These are phyloP conservation scores for Boletus barrowsii DNA, from an alignment of 768 basidiomycete species.

Conservation along the genomic window DNA sequence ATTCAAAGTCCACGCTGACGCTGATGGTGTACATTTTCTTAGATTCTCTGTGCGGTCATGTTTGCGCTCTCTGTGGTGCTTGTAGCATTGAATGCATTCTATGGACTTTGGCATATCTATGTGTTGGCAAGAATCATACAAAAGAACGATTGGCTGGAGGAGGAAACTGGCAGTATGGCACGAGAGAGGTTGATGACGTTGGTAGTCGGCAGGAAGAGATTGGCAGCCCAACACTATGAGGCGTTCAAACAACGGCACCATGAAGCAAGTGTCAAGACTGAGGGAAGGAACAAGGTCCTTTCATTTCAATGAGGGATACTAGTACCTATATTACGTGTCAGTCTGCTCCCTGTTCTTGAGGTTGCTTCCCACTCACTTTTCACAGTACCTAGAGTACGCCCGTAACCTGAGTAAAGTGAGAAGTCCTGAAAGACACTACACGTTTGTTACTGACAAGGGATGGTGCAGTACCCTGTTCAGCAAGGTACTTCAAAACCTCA, in stretches of 20 bases:
- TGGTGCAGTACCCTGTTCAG: conserved; percentile 42
- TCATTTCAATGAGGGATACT: conserved; percentile 61
- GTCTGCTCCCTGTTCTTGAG: not conserved
- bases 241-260: conserved; percentile 73
- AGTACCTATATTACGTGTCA: conserved; percentile 51
- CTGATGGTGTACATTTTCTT: not conserved
- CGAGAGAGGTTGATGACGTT: conserved; percentile 92
- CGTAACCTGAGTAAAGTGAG: conserved; percentile 50
- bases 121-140: conserved; percentile 90
- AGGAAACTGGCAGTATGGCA: conserved; percentile 98
- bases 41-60: conserved; percentile 95
- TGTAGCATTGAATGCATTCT: conserved; percentile 94
- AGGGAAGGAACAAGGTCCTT: conserved; percentile 60
- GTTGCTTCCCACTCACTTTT: not conserved
- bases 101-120: conserved; percentile 94
- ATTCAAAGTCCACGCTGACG: not conserved
- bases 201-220: conserved; percentile 81
- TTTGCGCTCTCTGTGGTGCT: conserved; percentile 88
- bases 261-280: conserved; percentile 74
- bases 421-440: not conserved
- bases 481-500: conserved; percentile 44
- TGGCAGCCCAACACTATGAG: conserved; percentile 65
- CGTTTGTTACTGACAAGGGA: conserved; percentile 7
- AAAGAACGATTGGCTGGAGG: conserved; percentile 97
- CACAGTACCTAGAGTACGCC: conserved; percentile 58